phyloP scores from a whole-genome alignment of 192 early-diverging fungal species.

The Coemansia sp. region DNA sequence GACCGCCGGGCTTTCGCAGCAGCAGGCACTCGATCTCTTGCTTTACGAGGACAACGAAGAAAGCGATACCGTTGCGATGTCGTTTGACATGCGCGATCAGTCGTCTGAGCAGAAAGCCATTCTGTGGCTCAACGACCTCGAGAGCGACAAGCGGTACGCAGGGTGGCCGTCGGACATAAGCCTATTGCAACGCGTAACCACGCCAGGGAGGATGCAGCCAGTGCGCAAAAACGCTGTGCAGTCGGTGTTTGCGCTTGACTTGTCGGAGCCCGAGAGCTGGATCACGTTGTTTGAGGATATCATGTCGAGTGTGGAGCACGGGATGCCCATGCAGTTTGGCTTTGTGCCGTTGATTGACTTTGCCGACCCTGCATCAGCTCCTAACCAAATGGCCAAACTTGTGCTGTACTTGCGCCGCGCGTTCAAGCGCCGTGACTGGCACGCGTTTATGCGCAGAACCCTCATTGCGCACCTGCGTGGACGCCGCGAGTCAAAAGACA shows the following conservation, averaged over 20 bases:
- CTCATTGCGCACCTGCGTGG: slow-evolving; percentile 18
- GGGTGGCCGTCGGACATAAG: slow-evolving; percentile 62
- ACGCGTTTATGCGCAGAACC: slow-evolving; percentile 26
- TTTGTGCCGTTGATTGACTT: slow-evolving; percentile 66
- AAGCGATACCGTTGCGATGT: slow-evolving; percentile 13
- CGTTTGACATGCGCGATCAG: slow-evolving; percentile 79
- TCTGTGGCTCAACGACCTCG: slow-evolving; percentile 92
- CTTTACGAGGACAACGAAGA: slow-evolving; percentile 1
- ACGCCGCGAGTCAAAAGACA: not conserved
- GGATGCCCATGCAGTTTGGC: slow-evolving; percentile 86
- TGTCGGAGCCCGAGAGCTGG: slow-evolving; percentile 57
- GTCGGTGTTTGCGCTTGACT: slow-evolving; percentile 71
- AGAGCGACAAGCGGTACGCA: slow-evolving; percentile 75
- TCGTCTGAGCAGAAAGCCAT: slow-evolving; percentile 55
- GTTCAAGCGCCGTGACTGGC: slow-evolving; percentile 37
- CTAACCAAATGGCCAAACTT: slow-evolving; percentile 38
- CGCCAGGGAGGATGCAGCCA: slow-evolving; percentile 70
- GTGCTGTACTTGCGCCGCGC: slow-evolving; percentile 41
- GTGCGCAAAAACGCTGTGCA: slow-evolving; percentile 79
- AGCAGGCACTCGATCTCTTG: slow-evolving; percentile 33
- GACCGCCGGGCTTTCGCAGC: slow-evolving; percentile 35
- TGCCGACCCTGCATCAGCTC: slow-evolving; percentile 1
- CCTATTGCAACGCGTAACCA: slow-evolving; percentile 60
- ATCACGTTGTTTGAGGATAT: slow-evolving; percentile 67
- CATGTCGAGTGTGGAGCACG: slow-evolving; percentile 61